These are phyloP conservation scores for Apiospora koreana DNA, from an alignment of 2,329 filamentous ascomycete genomes.

Conservation along the genomic window DNA sequence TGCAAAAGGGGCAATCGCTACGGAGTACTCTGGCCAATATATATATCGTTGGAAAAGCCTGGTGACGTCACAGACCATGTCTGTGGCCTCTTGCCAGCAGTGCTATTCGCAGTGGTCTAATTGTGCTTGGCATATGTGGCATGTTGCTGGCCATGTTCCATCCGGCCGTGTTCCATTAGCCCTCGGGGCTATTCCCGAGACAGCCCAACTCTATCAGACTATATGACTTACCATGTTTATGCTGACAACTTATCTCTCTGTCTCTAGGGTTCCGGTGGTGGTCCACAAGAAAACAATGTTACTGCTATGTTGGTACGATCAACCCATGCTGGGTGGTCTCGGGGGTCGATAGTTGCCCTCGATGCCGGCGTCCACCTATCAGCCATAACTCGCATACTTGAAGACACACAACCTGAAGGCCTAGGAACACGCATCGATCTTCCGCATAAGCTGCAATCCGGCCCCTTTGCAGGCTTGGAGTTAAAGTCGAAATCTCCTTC, in stretches of 20 bases:
- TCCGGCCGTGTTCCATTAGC: neutral
- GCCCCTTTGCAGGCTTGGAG: conserved; percentile 79
- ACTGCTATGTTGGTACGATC: conserved; percentile 90
- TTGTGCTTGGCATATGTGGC: neutral
- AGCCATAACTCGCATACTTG: conserved; percentile 78
- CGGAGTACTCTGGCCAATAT: neutral
- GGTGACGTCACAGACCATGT: neutral
- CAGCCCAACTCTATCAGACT: neutral
- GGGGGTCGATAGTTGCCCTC: conserved; percentile 83
- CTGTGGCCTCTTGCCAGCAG: neutral
- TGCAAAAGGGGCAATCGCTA: neutral
- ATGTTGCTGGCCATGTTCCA: neutral
- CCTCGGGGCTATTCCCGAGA: neutral
- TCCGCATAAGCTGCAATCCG: conserved; percentile 60
- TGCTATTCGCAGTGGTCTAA: neutral
- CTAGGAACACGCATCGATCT: conserved; percentile 39
- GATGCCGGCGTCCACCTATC: conserved; percentile 91
- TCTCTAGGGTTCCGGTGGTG: conserved; percentile 80
- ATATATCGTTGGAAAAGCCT: neutral
- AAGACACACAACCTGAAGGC: conserved; percentile 47
- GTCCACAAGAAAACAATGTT: conserved; percentile 85
- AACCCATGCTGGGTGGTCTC: conserved; percentile 74
- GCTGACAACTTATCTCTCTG: neutral
- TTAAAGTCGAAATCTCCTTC: conserved; percentile 66
- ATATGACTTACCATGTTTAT: neutral